A percentile compares a stretch with the other conserved stretches of the same genome.
Evolutionary conservation across 2,329 filamentous ascomycete genomes (phyloP).

Genomic region (Coleophoma cylindrospora): DNA sequence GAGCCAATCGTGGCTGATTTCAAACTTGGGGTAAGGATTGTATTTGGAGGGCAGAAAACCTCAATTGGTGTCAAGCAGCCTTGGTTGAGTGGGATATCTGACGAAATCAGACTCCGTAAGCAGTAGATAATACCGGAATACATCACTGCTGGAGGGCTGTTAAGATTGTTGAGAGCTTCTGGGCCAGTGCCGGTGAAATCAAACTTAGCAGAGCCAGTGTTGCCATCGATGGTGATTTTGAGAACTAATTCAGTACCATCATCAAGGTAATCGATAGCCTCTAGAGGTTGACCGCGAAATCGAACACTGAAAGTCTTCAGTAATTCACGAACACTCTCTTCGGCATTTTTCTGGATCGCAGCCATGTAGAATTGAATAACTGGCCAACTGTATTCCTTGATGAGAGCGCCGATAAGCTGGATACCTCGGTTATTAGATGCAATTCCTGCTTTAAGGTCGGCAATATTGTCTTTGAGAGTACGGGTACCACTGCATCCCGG

Average conservation of each 20-base stretch:
- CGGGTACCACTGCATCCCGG: constrained; percentile 71
- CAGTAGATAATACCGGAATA: constrained; percentile 81
- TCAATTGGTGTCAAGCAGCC: constrained; percentile 71
- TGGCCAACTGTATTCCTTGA: constrained; percentile 67
- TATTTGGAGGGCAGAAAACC: constrained; percentile 62
- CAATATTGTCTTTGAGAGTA: constrained; percentile 73
- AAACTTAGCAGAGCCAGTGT: constrained; percentile 68
- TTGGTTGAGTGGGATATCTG: constrained; percentile 81
- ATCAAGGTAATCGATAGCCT: constrained; percentile 68
- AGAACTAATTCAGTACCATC: neutral
- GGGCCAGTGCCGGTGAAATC: constrained; percentile 71
- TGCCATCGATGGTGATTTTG: constrained; percentile 50
- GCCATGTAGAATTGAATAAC: constrained; percentile 78
- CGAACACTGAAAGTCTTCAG: constrained; percentile 44
- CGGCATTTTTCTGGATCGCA: constrained; percentile 42
- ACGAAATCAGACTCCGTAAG: constrained; percentile 68
- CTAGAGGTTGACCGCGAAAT: constrained; percentile 57
- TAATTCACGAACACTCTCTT: neutral
- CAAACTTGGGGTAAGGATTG: constrained; percentile 66
- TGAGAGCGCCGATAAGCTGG: constrained; percentile 65
- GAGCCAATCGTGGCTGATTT: constrained; percentile 67
- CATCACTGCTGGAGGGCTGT: constrained; percentile 73
- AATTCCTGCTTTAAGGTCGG: constrained; percentile 77
- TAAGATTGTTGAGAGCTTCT: constrained; percentile 70
- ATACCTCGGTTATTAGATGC: constrained; percentile 80